Base-by-base conservation (phyloP, 768 basidiomycete species). In the Phlebiopsis gigantea region DNA sequence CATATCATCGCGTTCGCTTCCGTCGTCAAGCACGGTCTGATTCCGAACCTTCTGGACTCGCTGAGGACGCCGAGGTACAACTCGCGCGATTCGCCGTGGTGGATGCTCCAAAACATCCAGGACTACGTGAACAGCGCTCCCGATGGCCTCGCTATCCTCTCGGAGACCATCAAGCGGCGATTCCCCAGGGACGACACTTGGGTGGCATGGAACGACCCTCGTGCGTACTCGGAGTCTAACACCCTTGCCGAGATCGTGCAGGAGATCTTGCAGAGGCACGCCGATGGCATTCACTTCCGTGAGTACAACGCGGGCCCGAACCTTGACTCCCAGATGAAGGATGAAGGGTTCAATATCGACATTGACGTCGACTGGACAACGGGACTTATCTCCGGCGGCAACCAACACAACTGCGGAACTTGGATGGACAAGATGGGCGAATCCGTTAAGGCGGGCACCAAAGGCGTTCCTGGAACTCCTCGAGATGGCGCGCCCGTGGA, bases 381-480 rank as follows among this genome's bases (percentile, higher is more conserved):
- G 1, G 97, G 97, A 1, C 70, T 98, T 58, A 83, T 96, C 62
- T 77, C 83, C 57, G 97, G 97, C 25, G 97, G 97, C 7, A 98
- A 85, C 69, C 73, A 74, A 55, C 72, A 79, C 65, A 96, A 96
- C 64, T 95, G 93, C 67, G 93, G 93, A 10, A 95, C 93, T 1
- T 96, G 93, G 93, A 93, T 93, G 93, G 93, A 96, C 75, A 96
- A 96, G 79, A 95, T 95, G 93, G 97, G 97, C 44, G 93, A 96
- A 67, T 93, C 90, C 2, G 77, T 75, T 57, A 90, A 84, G 63
- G 96, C 97, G 4, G 92, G 93, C 1, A 98, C 88, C 53, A 97
- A 95, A 71, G 97, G 97, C 26, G 71, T 88, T 28, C 97, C 97
- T n/a, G 97, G 93, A 9, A 96, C 95, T 0, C 95, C 97, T 0